phyloP scores from a whole-genome alignment of 73 alveolate species.

The Urostyla sp. region DNA sequence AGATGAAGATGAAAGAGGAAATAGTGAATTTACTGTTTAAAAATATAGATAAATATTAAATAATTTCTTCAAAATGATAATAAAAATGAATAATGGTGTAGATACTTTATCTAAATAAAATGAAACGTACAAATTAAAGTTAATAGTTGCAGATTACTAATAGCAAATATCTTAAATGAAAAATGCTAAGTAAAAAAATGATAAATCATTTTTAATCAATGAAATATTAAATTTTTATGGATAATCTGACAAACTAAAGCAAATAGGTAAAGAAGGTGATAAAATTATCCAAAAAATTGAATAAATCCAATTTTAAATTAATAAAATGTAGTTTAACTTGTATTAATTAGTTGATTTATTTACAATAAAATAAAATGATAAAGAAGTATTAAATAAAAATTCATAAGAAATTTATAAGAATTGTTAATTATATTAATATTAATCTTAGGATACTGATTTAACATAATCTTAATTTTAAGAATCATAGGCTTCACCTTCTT shows the following conservation, averaged over 20 bases:
- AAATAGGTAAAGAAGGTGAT: not conserved
- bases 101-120: not conserved
- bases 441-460: not conserved
- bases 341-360: slow-evolving; percentile 15
- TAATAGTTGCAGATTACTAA: slow-evolving; percentile 11
- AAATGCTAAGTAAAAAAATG: not conserved
- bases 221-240: slow-evolving; percentile 3
- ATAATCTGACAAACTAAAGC: not conserved
- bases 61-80: slow-evolving; percentile 17
- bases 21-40: slow-evolving; percentile 1
- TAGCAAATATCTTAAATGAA: not conserved
- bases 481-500: not conserved
- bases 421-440: not conserved
- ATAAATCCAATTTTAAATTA: slow-evolving; percentile 3
- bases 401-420: not conserved
- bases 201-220: not conserved
- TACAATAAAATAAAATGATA: not conserved
- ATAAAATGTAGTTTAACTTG: slow-evolving; percentile 8
- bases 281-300: not conserved
- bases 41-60: slow-evolving; percentile 16
- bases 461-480: not conserved
- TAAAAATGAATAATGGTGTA: slow-evolving; percentile 31
- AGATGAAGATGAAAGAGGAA: not conserved
- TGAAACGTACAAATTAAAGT: slow-evolving; percentile 37
- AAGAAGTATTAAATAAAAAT: not conserved